Evolutionary conservation across 441 rosid species (phyloP), one percentile per base, ranked within the genome.

Genomic region (Daphne laureola): DNA sequence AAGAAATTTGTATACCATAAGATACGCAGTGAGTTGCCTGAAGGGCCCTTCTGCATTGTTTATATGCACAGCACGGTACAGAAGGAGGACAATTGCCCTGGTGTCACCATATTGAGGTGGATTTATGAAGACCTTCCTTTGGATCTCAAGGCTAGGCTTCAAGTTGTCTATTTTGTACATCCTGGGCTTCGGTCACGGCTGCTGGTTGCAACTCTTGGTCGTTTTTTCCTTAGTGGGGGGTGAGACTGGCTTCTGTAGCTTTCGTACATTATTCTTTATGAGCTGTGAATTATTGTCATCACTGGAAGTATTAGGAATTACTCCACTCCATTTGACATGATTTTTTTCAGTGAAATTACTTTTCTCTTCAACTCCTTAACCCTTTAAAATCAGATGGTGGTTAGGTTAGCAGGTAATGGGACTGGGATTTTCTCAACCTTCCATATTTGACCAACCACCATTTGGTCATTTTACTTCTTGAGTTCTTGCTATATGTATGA

Each of bases 141-240:
- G 0, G 74, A 60, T 17, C 53, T 70, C 57, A 84, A 84, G 72
- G 78, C 78, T 38, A 79, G 88, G 59, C 84, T 84, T 56, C 86
- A 76, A 61, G 56, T 76, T 54, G 57, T 81, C 48, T 81, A 84
- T 64, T 84, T 84, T 17, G 48, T 84, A 49, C 92, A 81, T 59
- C 88, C 92, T 31, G 88, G 92, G 57, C 73, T 84, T 58, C 78
- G 82, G 53, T 84, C 92, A 12, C 76, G 92, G 65, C 78, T 81
- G 12, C 64, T 71, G 21, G 63, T 84, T 62, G 92, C 92, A 11
- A 78, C 86, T 51, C 75, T 81, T 14, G 92, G 92, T 17, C 86
- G 86, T 11, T 73, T 81, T 53, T 72, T 84, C 71, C 63, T 77
- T 54, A 81, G 79, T 60, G 86, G 86, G 55, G 81, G 92, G 86